Evolutionary conservation across 2,329 filamentous ascomycete genomes (phyloP).

Genomic region (Monosporascus cannonballus): DNA sequence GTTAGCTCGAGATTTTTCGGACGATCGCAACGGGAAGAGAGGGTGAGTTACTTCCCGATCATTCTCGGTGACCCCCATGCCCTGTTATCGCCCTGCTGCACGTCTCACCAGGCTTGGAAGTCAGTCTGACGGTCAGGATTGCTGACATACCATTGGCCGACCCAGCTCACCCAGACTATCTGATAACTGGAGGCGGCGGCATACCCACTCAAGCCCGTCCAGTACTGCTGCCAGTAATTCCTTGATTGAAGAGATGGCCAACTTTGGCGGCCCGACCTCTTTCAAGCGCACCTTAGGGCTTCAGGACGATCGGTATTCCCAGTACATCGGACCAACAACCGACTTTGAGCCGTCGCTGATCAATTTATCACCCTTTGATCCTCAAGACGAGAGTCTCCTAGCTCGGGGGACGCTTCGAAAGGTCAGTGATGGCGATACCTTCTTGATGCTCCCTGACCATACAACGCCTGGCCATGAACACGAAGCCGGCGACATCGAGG

Average conservation of each 20-base stretch:
- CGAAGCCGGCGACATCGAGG: conserved; percentile 60
- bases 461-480: conserved; percentile 67
- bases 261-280: conserved; percentile 59
- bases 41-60: conserved; percentile 49
- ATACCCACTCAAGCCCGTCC: conserved; percentile 52
- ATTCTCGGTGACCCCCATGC: conserved; percentile 23
- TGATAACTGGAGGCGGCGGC: conserved; percentile 47
- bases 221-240: conserved; percentile 57
- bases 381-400: conserved; percentile 72
- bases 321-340: conserved; percentile 77
- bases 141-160: conserved; percentile 45
- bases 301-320: conserved; percentile 71
- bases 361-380: conserved; percentile 73
- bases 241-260: conserved; percentile 64
- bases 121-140: conserved; percentile 18
- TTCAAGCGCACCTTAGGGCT: conserved; percentile 68
- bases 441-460: conserved; percentile 72
- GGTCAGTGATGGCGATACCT: conserved; percentile 72
- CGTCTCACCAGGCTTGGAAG: conserved; percentile 15
- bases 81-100: conserved; percentile 22
- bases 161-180: conserved; percentile 51
- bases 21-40: conserved; percentile 59
- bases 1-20: conserved; percentile 56
- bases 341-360: conserved; percentile 81
- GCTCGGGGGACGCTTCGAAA: conserved; percentile 64